These are phyloP conservation scores for Dryadomyces quercivorus DNA, from an alignment of 2,329 filamentous ascomycete species.

Conservation along the genomic window DNA sequence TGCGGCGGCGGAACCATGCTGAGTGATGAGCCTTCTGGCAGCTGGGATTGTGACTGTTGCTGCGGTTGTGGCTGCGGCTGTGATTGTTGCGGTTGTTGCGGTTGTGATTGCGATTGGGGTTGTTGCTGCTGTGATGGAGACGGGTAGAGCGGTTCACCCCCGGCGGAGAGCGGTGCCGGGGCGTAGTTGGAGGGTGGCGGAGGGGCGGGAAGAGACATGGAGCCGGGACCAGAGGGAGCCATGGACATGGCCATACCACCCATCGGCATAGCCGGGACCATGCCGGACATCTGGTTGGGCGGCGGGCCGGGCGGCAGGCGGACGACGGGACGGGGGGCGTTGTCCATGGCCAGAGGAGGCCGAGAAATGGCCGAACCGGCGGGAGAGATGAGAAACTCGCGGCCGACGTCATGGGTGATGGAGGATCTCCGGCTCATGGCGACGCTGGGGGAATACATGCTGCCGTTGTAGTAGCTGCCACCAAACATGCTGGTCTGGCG, in stretches of 20 bases:
- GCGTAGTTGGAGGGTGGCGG: background rate
- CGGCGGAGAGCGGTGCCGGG: slow-evolving; percentile 6
- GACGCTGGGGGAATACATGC: slow-evolving; percentile 74
- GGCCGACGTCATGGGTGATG: slow-evolving; percentile 49
- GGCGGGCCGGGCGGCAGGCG: slow-evolving; percentile 54
- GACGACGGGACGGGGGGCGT: slow-evolving; percentile 55
- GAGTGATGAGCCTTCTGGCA: slow-evolving; percentile 24
- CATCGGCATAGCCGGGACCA: background rate
- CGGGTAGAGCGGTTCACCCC: background rate
- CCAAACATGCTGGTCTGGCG: slow-evolving; percentile 67
- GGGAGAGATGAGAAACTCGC: slow-evolving; percentile 70
- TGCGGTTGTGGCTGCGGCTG: background rate
- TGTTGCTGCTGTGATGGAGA: background rate
- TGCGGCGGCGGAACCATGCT: slow-evolving; percentile 45
- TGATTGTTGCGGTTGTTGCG: background rate
- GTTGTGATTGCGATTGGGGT: background rate
- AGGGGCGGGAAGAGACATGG: slow-evolving; percentile 14
- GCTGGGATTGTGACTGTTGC: slow-evolving; percentile 7
- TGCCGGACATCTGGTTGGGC: slow-evolving; percentile 2
- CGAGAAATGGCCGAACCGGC: slow-evolving; percentile 67
- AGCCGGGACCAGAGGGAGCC: background rate
- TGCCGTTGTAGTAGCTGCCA: slow-evolving; percentile 53
- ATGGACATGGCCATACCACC: background rate
- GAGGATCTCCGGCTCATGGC: slow-evolving; percentile 85
- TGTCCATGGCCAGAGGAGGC: slow-evolving; percentile 47